Conservation (phyloP, 257 asterid genomes). For the Solanum sejunctum region DNA sequence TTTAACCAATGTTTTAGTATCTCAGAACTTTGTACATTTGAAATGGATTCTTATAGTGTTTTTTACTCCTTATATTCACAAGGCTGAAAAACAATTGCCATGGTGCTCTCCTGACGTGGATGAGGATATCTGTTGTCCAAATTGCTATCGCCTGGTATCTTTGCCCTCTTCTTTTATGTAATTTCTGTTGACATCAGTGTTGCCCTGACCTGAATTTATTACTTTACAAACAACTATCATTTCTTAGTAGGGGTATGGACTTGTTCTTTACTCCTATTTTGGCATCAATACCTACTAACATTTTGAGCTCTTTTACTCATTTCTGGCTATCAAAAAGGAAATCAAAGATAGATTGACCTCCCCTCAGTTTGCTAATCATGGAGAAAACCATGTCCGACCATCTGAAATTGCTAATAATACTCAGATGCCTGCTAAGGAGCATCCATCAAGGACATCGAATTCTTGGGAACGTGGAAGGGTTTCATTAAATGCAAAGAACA, state of each 20-base stretch:
- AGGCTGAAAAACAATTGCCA: slow-evolving; percentile 48
- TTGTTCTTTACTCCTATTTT: neutral
- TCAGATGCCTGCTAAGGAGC: slow-evolving; percentile 45
- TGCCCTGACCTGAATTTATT: neutral
- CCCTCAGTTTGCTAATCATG: slow-evolving; percentile 20
- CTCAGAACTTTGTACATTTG: neutral
- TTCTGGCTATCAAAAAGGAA: slow-evolving; percentile 44
- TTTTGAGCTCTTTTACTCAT: slow-evolving; percentile 5
- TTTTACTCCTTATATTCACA: neutral
- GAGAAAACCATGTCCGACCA: slow-evolving; percentile 30
- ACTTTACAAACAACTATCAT: neutral
- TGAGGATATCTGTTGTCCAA: slow-evolving; percentile 63
- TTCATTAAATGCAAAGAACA: slow-evolving; percentile 30
- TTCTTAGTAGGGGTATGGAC: neutral
- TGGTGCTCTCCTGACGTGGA: slow-evolving; percentile 46
- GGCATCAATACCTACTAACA: neutral
- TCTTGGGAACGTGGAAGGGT: slow-evolving; percentile 60
- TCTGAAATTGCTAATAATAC: slow-evolving; percentile 27
- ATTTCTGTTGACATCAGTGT: neutral
- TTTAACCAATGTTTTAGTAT: neutral
- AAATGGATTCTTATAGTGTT: neutral
- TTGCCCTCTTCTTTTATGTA: neutral
- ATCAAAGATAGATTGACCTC: slow-evolving; percentile 20
- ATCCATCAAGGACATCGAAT: slow-evolving; percentile 39
- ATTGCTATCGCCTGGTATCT: slow-evolving; percentile 64